Conservation (phyloP, 148 eudicot species). For the Dianthus caryophyllus region DNA sequence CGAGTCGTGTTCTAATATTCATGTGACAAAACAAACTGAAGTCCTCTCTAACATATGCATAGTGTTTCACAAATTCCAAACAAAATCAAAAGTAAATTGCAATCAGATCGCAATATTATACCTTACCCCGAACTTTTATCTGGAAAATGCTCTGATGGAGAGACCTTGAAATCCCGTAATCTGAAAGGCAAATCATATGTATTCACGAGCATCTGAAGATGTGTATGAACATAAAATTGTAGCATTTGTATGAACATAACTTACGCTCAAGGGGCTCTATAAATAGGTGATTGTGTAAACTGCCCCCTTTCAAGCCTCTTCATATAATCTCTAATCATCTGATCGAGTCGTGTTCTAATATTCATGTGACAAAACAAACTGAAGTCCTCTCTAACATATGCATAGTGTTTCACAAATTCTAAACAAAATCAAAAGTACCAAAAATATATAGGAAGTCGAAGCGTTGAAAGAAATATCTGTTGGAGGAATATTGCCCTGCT, state of each 20-base stretch:
- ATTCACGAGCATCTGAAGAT: no score
- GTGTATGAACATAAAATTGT: no score
- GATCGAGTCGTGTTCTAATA: no score
- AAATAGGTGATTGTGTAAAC: background rate
- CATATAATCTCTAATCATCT: background rate
- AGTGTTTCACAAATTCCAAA: background rate
- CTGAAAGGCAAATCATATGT: no score
- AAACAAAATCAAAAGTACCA: background rate
- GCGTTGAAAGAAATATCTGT: slow-evolving; percentile 44
- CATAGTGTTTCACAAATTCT: background rate
- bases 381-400: slow-evolving; percentile 11
- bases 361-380: background rate
- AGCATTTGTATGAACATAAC: no score
- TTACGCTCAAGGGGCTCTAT: no score
- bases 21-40: background rate
- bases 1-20: no score
- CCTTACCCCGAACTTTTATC: background rate
- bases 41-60: background rate
- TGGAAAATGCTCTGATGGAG: no score
- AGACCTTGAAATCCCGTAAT: no score
- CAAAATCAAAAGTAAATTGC: no score
- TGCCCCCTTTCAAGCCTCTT: background rate
- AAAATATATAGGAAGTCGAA: no score
- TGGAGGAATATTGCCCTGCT: slow-evolving; percentile 42
- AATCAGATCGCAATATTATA: no score